A percentile compares a stretch with the other conserved stretches of the same genome.
Conservation (phyloP, 768 basidiomycete species). For the Xerocomus spinulosus region DNA sequence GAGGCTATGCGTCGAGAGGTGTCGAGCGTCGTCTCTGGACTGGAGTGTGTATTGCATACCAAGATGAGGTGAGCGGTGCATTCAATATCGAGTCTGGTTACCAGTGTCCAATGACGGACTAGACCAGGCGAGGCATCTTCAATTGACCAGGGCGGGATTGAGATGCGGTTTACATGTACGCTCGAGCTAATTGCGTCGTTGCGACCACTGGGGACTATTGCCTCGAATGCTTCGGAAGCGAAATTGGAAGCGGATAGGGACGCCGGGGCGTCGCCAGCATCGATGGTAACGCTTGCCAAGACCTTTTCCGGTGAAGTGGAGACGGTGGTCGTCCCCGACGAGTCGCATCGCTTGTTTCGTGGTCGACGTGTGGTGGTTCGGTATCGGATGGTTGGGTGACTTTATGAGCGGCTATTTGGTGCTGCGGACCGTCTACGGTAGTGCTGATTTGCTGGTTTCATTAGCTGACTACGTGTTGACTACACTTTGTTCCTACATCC, state of each 20-base stretch:
- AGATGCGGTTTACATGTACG: conserved; percentile 23
- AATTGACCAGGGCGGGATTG: conserved; percentile 19
- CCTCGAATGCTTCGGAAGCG: too few relatives aligned
- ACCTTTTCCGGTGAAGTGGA: conserved; percentile 54
- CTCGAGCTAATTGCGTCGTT: conserved; percentile 20
- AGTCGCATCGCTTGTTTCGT: conserved; percentile 48
- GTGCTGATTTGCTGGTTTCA: background rate
- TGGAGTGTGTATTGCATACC: conserved; percentile 9
- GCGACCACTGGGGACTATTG: conserved; percentile 1
- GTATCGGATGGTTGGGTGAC: conserved; percentile 47
- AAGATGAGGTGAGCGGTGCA: conserved; percentile 18
- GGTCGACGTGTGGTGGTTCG: conserved; percentile 52
- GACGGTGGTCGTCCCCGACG: conserved; percentile 48
- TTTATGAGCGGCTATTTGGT: too few relatives aligned
- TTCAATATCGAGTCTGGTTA: background rate
- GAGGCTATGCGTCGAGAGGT: conserved; percentile 21
- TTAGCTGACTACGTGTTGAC: too few relatives aligned
- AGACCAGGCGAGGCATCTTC: conserved; percentile 18
- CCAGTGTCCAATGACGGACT: background rate
- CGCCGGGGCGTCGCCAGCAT: too few relatives aligned
- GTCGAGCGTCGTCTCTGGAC: conserved; percentile 10
- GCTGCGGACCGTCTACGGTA: background rate
- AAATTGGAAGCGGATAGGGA: too few relatives aligned
- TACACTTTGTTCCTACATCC: too few relatives aligned
- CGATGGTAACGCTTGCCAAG: conserved; percentile 31